Base-by-base conservation (phyloP, 768 basidiomycete genomes). In the Neoboletus brunneissimus region DNA sequence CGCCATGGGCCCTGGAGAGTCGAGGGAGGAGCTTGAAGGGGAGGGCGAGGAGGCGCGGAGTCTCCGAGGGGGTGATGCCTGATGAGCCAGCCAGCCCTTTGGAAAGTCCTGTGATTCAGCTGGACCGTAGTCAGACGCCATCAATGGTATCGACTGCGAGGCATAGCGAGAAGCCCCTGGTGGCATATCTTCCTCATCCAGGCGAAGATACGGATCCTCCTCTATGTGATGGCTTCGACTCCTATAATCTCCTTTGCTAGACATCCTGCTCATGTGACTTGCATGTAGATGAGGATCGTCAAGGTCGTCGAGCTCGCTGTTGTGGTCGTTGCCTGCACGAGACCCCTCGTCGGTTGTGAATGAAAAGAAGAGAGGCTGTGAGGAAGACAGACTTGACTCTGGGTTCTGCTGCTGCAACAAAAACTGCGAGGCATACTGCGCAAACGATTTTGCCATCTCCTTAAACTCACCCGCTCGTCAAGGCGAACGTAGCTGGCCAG, bases 361-460 rank as follows among this genome's bases (percentile, higher is more conserved):
- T 20, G 90, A 92, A 79, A 89, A 93, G 79, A 93, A 93, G 71
- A 93, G 82, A 52, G 91, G 90, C 72, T 90, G 89, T 37, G 76
- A 78, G 38, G 84, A 85, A 22, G 83, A 81, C 40, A 81, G 79
- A 64, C 81, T 73, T 62, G 80, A 81, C 37, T 81, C 76, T 55
- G 69, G 67, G 53, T 77, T 75, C 56, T 74, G 79, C 64, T 83
- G 84, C 62, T 81, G 79, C 68, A 80, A 85, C 70, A 91, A 76
- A 68, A 90, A 91, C 64, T 90, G 88, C 43, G 89, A 91, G 48
- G 89, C 89, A 76, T 88, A 91, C 49, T 84, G 83, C 62, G 88
- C 86, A 73, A 91, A 91, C 37, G 89, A 88, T 62, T 87, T 81
- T 48, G 85, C 81, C 79, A 80, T 80, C 66, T 58, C 61, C 63